Evolutionary conservation across 495 filamentous ascomycete species (phyloP), one percentile per base, ranked within the genome.

Genomic region (Neurospora sp.): DNA sequence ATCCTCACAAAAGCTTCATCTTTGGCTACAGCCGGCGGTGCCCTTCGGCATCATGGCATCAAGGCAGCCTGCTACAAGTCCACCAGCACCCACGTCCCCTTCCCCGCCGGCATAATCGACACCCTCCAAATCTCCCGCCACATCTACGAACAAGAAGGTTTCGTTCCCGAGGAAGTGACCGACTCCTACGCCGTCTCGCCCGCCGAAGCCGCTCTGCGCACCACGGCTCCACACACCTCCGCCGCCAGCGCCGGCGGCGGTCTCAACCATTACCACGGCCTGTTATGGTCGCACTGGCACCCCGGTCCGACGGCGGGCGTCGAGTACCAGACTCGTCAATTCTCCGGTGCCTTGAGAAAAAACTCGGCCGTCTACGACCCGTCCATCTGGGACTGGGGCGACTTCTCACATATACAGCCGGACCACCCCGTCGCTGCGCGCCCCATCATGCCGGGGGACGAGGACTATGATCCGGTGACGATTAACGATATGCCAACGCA

Each of bases 401-500:
- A 65, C 48, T 31, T 22, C 20, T 12, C 9, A 0, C 53, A 65
- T 12, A 65, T 14, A 2, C 53, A 65, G 8, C 53, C 53, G 4
- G 53, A 65, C 27, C 53, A 65, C 14, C 27, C 6, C 5, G 27
- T 65, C 1, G 6, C 53, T 3, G 14, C 53, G 12, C 22, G 22
- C 5, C 53, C 53, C 1, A 65, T 65, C 53, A 65, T 65, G 53
- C 53, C 53, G 12, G 53, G 53, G 11, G 53, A 65, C 5, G 53
- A 65, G 14, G 12, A 65, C 0, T 65, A 65, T 7, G 53, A 65
- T 7, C 53, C 53, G 12, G 27, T 65, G 3, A 65, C 53, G 2
- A 65, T 80, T 41, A 76, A 79, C 42, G 74, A 39, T n/a, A 79
- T 79, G 69, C 77, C 78, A 14, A 78, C 78, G 40, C 72, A 76